phyloP scores from a whole-genome alignment of 768 basidiomycete species.

The Agrocybe pediades region DNA sequence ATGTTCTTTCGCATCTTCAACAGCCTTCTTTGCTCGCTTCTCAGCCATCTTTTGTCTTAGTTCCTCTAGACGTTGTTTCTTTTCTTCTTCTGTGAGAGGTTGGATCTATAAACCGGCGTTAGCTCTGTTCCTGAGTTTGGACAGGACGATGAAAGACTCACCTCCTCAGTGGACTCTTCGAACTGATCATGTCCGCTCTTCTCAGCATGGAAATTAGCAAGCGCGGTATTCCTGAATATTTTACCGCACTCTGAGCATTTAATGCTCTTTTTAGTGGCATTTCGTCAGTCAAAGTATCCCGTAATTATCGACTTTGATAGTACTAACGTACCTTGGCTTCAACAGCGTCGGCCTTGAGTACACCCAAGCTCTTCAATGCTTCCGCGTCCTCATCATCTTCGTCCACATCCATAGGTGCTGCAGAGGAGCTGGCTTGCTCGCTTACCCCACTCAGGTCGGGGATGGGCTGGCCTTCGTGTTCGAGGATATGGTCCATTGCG shows the following conservation, averaged over 20 bases:
- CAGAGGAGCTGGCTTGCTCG: conserved; percentile 29
- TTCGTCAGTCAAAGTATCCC: neutral
- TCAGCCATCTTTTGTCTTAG: conserved; percentile 76
- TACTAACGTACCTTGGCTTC: conserved; percentile 62
- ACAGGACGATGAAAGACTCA: conserved; percentile 22
- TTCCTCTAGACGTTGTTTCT: conserved; percentile 77
- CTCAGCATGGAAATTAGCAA: conserved; percentile 93
- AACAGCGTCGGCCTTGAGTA: conserved; percentile 37
- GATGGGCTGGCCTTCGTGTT: conserved; percentile 74
- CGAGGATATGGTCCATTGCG: conserved; percentile 87
- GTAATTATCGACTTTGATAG: neutral
- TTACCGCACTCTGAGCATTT: conserved; percentile 86
- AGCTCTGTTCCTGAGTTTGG: neutral
- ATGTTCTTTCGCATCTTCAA: conserved; percentile 71
- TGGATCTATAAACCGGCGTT: conserved; percentile 54
- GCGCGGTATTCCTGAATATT: conserved; percentile 79
- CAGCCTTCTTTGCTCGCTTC: conserved; percentile 75
- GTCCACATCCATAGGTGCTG: conserved; percentile 50
- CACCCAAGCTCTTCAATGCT: conserved; percentile 54
- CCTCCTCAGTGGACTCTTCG: conserved; percentile 95
- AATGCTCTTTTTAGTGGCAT: conserved; percentile 57
- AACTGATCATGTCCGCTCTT: conserved; percentile 96
- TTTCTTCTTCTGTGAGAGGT: conserved; percentile 94
- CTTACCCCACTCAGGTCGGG: conserved; percentile 58
- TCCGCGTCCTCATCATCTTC: conserved; percentile 79